Conservation (phyloP, 768 basidiomycete species). For the Coprinopsis cinerea region DNA sequence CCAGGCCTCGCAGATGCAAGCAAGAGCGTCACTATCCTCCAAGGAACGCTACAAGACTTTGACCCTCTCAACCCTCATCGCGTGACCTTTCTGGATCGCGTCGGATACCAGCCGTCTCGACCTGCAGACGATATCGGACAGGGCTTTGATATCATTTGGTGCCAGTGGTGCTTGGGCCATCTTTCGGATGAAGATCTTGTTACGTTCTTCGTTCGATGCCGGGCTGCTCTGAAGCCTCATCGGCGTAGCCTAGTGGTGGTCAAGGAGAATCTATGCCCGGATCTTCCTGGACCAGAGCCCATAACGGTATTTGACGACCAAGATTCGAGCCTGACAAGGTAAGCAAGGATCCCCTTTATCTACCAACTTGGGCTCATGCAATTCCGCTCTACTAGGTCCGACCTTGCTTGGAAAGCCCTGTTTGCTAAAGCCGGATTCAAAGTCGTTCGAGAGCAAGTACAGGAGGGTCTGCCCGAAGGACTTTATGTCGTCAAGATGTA, state of each 20-base stretch:
- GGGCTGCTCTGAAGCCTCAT: constrained; percentile 48
- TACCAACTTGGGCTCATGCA: constrained; percentile 3
- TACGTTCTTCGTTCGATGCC: constrained; percentile 62
- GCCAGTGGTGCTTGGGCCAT: constrained; percentile 96
- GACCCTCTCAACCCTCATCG: constrained; percentile 56
- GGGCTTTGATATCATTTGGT: constrained; percentile 90
- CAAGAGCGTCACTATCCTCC: constrained; percentile 76
- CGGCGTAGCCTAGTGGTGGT: constrained; percentile 66
- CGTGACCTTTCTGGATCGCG: constrained; percentile 50
- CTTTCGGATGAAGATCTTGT: constrained; percentile 73
- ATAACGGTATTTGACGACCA: constrained; percentile 66
- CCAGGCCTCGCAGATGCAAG: constrained; percentile 55
- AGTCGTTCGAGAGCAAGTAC: constrained; percentile 68
- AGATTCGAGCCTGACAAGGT: constrained; percentile 92
- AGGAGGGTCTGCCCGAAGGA: constrained; percentile 77
- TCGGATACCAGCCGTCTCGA: constrained; percentile 51
- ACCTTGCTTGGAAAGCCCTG: constrained; percentile 70
- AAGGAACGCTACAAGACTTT: constrained; percentile 74
- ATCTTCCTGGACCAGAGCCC: constrained; percentile 45
- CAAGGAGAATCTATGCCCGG: constrained; percentile 85
- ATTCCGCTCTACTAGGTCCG: constrained; percentile 50
- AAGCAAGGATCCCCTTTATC: background rate
- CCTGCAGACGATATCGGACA: constrained; percentile 42
- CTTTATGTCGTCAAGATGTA: constrained; percentile 87
- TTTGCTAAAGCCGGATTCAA: constrained; percentile 72